These are phyloP conservation scores for Stagonosporopsis rhizophila DNA, from an alignment of 2,329 filamentous ascomycete genomes.

Conservation along the genomic window DNA sequence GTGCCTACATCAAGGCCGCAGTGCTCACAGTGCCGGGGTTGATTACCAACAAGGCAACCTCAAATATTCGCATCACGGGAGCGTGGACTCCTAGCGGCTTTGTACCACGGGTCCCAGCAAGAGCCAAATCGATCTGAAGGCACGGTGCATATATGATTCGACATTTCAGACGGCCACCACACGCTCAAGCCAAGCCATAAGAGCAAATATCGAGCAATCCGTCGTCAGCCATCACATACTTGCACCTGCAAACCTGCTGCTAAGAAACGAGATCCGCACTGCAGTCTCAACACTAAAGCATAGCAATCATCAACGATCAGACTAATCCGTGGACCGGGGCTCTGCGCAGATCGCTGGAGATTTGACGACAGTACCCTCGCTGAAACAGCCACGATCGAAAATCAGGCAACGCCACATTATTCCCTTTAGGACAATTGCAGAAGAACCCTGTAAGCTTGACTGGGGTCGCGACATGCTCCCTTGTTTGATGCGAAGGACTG, in stretches of 20 bases:
- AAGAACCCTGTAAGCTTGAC: conserved; percentile 47
- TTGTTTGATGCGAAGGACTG: conserved; percentile 39
- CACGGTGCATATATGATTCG: conserved; percentile 47
- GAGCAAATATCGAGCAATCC: neutral
- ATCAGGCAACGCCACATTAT: conserved; percentile 43
- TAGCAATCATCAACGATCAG: conserved; percentile 24
- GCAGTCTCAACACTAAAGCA: conserved; percentile 12
- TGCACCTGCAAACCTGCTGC: neutral
- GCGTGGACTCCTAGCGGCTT: conserved; percentile 35
- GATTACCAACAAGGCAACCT: conserved; percentile 39
- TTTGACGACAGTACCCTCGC: conserved; percentile 38
- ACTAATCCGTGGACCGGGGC: conserved; percentile 33
- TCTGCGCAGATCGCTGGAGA: conserved; percentile 41
- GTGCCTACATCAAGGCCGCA: conserved; percentile 22
- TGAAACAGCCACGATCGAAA: conserved; percentile 45
- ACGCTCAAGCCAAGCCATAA: conserved; percentile 7
- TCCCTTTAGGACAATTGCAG: conserved; percentile 44
- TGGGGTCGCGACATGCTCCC: conserved; percentile 38
- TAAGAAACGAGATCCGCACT: neutral
- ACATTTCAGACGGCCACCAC: conserved; percentile 31
- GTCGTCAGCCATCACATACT: neutral
- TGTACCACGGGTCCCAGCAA: conserved; percentile 41
- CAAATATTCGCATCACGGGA: conserved; percentile 43
- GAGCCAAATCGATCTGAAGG: conserved; percentile 38
- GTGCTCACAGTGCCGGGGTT: conserved; percentile 25